Base-by-base conservation (phyloP, 352 stramenopile genomes). In the Sclerospora graminicola region DNA sequence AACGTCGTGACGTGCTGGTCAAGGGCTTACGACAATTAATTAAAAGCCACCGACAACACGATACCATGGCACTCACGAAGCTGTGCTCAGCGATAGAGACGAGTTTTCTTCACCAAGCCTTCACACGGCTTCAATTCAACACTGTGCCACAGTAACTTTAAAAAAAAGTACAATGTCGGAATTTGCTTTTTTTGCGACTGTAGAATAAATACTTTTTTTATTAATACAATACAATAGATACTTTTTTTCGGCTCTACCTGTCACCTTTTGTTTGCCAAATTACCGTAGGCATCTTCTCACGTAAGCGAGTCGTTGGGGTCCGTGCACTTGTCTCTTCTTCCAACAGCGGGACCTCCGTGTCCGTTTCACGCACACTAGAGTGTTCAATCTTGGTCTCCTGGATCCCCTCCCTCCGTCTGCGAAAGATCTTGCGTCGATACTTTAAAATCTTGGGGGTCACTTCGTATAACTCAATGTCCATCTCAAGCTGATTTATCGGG, bases 1-100 rank as follows among this genome's bases (percentile, higher is more conserved):
- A 89, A 60, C 84, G 49, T 8, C 60, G 76, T 16, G 76, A 89
- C 20, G 48, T 89, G 42, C 44, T 89, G 0, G 73, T 86, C 11
- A 73, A 73, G 1, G 76, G 76, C 0, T 62, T 80, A 28, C 68
- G 76, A 9, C 45, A 86, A 37, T 48, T 89, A 7, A 66, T 79
- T 13, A 64, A 66, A 1, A 70, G 83, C 26, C 73, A 76, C 54
- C 82, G 77, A 38, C 61, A 66, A 43, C 46, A 63, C 5, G 71
- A 81, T 41, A 59, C 51, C 6, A 47, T 40, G 8, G 67, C 57
- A 13, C 39, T 84, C 21, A 52, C 41, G 14, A 66, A 60, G 37
- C 27, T 81, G 21, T 57, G 42, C 39, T 34, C 56, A 1, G 45
- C 46, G 14, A 7, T 61, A 32, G 46, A 61, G 11, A 26, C 21